Evolutionary conservation across 2,329 filamentous ascomycete genomes (phyloP), one percentile per base, ranked within the genome.

Genomic region (Coniochaeta sp.): DNA sequence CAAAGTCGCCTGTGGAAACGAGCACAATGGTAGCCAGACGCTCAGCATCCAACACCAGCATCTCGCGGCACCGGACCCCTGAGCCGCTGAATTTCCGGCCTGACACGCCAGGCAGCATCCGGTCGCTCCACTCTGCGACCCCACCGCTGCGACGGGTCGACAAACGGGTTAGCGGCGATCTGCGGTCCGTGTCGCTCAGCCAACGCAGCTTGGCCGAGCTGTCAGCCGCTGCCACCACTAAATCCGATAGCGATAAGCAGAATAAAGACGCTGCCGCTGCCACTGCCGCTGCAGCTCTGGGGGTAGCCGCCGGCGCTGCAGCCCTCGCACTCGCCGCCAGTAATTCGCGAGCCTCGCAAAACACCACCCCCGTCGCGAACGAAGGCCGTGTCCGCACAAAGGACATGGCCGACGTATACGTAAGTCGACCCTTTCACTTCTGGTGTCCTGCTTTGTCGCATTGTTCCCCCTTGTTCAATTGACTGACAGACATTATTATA

Each of bases 321-420:
- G 64, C 62, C 16, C 58, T 62, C 59, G 64, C 56, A 28, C 56
- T 58, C 26, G 56, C 38, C 36, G 54, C 54, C 54, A 44, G 7
- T 64, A 61, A 58, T 63, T 34, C 44, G 62, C 62, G 61, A 64
- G 40, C 65, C 60, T 58, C 64, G 59, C 65, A 69, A 60, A 72
- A 63, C 64, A 72, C 71, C 66, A 89, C 88, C 72, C 90, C 91
- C 69, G 82, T 91, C 76, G 89, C 88, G 75, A 92, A 93, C 79
- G 91, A 92, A 82, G 89, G 90, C 79, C 92, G 91, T 78, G 87
- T 85, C 77, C 90, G 90, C 74, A 79, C 88, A 72, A 89, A 86
- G 80, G 89, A 88, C 77, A 96, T 96, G 91, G 83, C 90, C 74
- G 91, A 96, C 81, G 88, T 96, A 78, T 96, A 90, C 79, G 92